Evolutionary conservation across 345 rosid genomes (phyloP), one percentile per base, ranked within the genome.

Genomic region (Excoecaria agallocha): DNA sequence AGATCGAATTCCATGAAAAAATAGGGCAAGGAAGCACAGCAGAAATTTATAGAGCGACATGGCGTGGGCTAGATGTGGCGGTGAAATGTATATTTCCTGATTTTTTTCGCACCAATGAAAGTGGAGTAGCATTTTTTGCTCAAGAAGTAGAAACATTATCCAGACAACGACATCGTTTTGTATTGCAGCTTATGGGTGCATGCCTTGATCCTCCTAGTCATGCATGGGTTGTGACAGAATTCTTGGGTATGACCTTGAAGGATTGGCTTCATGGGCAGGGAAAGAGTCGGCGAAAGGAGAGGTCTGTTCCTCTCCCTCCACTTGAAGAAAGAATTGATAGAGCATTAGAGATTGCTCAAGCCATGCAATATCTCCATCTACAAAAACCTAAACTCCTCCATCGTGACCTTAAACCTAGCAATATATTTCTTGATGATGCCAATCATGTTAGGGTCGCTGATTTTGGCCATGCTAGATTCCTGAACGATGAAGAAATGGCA

Each of bases 371-470:
- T 17, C 83, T 89, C 16, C 94, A 89, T 74, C 88, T 83, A 69
- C 94, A 89, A 66, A 83, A 74, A 45, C 91, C 94, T 0, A 85
- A 77, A 78, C 79, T 89, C n/a, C 57, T 85, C n/a, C 91, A 86
- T 56, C 84, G 91, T 11, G 94, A 89, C 70, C 81, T 89, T 79
- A 89, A 89, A 74, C 91, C 89, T 9, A 87, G 89, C 77, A 89
- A 89, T 76, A 76, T 89, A 19, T 87, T 89, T 62, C 55, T 87
- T 38, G 94, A 87, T 19, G 86, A 84, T 50, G 82, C 77, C 20
- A 52, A 74, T 45, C 91, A 74, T 8, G 88, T 84, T 1, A 81
- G 89, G 71, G 85, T 87, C 20, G 94, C 91, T 0, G 91, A 89
- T 63, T 87, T 85, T 30, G 94, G 94, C 3, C 94, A 89, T 70